A percentile compares a stretch with the other conserved stretches of the same genome.
These are phyloP conservation scores for Penicillium goetzii DNA, from an alignment of 495 filamentous ascomycete species.

Conservation along the genomic window DNA sequence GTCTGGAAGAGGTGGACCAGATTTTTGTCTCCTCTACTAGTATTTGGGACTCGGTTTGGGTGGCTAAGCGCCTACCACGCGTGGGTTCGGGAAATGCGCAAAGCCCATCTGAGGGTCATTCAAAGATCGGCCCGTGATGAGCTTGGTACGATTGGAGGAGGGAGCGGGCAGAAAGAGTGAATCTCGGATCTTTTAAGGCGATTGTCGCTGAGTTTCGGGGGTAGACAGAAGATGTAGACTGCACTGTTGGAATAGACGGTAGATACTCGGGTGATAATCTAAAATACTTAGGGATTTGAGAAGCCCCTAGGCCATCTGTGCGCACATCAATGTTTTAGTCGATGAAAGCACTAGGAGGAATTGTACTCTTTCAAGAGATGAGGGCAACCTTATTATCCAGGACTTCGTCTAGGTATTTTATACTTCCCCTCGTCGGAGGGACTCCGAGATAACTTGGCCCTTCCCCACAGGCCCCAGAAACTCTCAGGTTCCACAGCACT, in stretches of 20 bases:
- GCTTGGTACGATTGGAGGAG: neutral
- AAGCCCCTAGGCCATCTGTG: neutral
- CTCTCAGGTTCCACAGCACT: neutral
- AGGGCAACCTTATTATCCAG: neutral
- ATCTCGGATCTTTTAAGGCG: too few species aligned
- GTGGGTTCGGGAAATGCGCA: neutral
- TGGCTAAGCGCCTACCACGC: constrained; percentile 16
- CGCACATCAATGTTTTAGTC: neutral
- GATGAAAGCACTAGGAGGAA: neutral
- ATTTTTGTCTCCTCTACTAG: constrained; percentile 40
- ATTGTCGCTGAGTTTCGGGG: too few species aligned
- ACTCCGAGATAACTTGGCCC: neutral
- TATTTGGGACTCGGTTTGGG: constrained; percentile 20
- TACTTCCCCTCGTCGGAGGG: neutral
- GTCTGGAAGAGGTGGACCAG: constrained; percentile 59
- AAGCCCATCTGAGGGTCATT: neutral
- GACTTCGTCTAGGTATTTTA: neutral
- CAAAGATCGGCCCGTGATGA: neutral
- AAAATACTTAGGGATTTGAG: neutral
- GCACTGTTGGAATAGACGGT: too few species aligned
- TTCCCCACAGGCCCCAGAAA: neutral
- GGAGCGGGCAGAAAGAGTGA: neutral
- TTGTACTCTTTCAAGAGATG: neutral
- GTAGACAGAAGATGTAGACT: too few species aligned
- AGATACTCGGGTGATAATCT: too few species aligned